These are phyloP conservation scores for Podila horticola DNA, from an alignment of 192 early-diverging fungal species.

Conservation along the genomic window DNA sequence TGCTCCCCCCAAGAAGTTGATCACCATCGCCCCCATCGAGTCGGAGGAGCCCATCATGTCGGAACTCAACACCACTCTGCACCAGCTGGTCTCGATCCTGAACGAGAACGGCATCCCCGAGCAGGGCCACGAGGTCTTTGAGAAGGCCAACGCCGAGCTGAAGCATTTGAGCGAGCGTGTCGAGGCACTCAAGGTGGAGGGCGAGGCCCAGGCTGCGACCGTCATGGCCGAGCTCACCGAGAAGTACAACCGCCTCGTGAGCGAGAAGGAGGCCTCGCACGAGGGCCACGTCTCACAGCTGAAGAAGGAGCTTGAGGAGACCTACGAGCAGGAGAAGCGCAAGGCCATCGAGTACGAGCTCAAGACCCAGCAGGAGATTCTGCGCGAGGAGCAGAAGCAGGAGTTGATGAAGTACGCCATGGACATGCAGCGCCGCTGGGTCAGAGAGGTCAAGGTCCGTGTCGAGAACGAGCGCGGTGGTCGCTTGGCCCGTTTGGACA, in stretches of 20 bases:
- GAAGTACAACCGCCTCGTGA: constrained; percentile 57
- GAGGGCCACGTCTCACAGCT: constrained; percentile 70
- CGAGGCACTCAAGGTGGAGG: constrained; percentile 56
- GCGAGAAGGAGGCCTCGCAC: constrained; percentile 58
- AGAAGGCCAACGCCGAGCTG: constrained; percentile 64
- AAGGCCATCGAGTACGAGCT: constrained; percentile 51
- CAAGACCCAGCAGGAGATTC: constrained; percentile 53
- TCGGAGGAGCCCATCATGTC: constrained; percentile 51
- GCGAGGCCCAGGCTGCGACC: constrained; percentile 40
- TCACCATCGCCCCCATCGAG: constrained; percentile 40
- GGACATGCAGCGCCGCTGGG: constrained; percentile 82
- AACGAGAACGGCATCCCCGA: constrained; percentile 54
- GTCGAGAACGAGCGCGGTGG: constrained; percentile 93
- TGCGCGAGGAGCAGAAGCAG: constrained; percentile 60
- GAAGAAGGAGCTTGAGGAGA: constrained; percentile 60
- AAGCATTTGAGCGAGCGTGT: constrained; percentile 60
- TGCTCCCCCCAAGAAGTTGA: constrained; percentile 40
- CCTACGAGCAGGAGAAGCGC: constrained; percentile 55
- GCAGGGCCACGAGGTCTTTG: constrained; percentile 67
- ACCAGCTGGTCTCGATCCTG: constrained; percentile 41
- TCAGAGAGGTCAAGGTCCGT: constrained; percentile 76
- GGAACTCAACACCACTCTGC: constrained; percentile 39
- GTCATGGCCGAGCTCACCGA: constrained; percentile 50
- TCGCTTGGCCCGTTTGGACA: constrained; percentile 86
- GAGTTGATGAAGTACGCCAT: constrained; percentile 74